Evolutionary conservation across 495 filamentous ascomycete species (phyloP), one percentile per base, ranked within the genome.

Genomic region (Penicillium roqueforti): DNA sequence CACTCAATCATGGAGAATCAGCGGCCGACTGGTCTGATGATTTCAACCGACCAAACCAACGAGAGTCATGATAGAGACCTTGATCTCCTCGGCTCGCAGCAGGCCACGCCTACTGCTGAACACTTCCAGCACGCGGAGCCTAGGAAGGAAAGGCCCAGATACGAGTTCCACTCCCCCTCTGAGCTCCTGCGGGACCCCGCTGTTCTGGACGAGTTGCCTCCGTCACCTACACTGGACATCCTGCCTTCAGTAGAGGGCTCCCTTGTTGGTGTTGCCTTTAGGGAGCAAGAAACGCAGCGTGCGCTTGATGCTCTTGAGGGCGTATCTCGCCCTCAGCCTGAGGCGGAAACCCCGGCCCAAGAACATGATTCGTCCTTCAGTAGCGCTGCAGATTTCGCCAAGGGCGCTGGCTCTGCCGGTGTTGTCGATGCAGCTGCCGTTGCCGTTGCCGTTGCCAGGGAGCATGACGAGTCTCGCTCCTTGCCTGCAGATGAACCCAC

Each of bases 151-250:
- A 69, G 69, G 54, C 71, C 59, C 2, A 72, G 66, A 4, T 76
- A 76, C 39, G 74, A 78, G 38, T 76, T 76, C 54, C 74, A 78
- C 48, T 76, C 75, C 41, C 71, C 72, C 2, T 74, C 73, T 0
- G 75, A 78, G 38, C 66, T 78, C 6, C 45, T 78, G 5, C 70
- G 68, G 14, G 70, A 78, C 29, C 70, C 72, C 0, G 57, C 23
- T 16, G 40, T 37, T 7, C 65, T 58, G 46, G 62, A 53, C 0
- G 61, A 68, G 16, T 45, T 72, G 7, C 68, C 71, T 32, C 45
- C 58, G 2, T 69, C 67, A 20, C 61, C 68, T 14, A 47, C 56
- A 2, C 43, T 69, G 26, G 64, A 61, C 16, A 22, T 34, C 7
- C 61, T 75, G 16, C 70, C 73, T 53, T 72, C 72, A 11, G 66